These are phyloP conservation scores for Lactuca sativa DNA, from an alignment of 129 eudicot genomes.

Conservation along the genomic window DNA sequence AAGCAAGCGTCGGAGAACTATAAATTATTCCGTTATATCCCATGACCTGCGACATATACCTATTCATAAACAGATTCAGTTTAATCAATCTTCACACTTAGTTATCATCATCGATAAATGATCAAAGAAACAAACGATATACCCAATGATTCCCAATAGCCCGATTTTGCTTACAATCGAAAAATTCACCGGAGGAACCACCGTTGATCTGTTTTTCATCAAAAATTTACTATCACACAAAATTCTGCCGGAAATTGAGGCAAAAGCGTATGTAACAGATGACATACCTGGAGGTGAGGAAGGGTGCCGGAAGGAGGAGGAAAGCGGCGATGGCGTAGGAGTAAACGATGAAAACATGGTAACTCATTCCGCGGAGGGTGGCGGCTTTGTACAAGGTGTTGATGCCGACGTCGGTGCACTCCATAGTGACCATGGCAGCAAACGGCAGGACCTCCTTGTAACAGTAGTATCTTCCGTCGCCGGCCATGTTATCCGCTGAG, in stretches of 20 bases:
- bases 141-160: constrained; percentile 75
- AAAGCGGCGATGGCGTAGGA: constrained; percentile 70
- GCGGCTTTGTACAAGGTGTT: constrained; percentile 87
- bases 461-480: constrained; percentile 36
- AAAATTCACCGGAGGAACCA: constrained; percentile 55
- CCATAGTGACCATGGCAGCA: constrained; percentile 68
- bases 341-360: constrained; percentile 71
- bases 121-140: not conserved
- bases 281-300: constrained; percentile 43
- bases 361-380: constrained; percentile 64
- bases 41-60: constrained; percentile 64
- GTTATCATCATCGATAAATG: not conserved
- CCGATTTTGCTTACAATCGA: constrained; percentile 59
- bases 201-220: constrained; percentile 49
- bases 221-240: not conserved
- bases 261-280: not conserved
- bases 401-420: constrained; percentile 66
- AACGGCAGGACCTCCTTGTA: constrained; percentile 62
- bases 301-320: constrained; percentile 73
- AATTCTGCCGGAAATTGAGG: no score
- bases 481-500: constrained; percentile 23
- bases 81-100: not conserved
- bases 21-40: constrained; percentile 77
- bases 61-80: constrained; percentile 17
- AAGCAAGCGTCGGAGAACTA: constrained; percentile 89